phyloP scores from a whole-genome alignment of 2,329 filamentous ascomycete genomes.

The Colletotrichum tanaceti region DNA sequence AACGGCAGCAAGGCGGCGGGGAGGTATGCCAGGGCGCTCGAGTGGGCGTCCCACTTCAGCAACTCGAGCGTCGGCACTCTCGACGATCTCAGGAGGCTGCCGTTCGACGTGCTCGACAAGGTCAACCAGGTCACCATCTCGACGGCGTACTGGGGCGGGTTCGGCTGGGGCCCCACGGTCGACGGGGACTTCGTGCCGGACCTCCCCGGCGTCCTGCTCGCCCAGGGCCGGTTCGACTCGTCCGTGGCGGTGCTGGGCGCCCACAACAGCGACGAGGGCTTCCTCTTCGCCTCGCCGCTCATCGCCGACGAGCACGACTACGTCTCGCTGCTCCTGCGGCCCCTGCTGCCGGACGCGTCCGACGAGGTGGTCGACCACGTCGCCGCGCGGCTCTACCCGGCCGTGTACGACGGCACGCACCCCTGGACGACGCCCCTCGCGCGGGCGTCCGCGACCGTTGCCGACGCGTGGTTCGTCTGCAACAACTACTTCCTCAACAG shows the following conservation, averaged over 20 bases:
- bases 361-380: background rate
- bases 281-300: constrained; percentile 56
- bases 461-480: background rate
- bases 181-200: constrained; percentile 35
- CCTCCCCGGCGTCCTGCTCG: constrained; percentile 26
- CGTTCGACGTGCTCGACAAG: background rate
- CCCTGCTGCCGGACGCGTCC: background rate
- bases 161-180: constrained; percentile 19
- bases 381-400: constrained; percentile 56
- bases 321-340: background rate
- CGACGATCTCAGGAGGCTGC: background rate
- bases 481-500: background rate
- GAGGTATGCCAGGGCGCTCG: background rate
- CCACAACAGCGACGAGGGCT: constrained; percentile 63
- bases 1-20: background rate
- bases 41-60: background rate
- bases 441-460: constrained; percentile 43
- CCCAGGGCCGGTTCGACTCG: constrained; percentile 18
- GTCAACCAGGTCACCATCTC: background rate
- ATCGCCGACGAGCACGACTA: constrained; percentile 51
- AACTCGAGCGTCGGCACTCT: background rate
- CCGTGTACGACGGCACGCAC: background rate
- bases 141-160: background rate
- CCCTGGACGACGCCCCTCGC: constrained; percentile 47
- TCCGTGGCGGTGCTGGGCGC: constrained; percentile 38